Conservation (phyloP, 2,329 filamentous ascomycete species). For the Elsinoe ampelina region DNA sequence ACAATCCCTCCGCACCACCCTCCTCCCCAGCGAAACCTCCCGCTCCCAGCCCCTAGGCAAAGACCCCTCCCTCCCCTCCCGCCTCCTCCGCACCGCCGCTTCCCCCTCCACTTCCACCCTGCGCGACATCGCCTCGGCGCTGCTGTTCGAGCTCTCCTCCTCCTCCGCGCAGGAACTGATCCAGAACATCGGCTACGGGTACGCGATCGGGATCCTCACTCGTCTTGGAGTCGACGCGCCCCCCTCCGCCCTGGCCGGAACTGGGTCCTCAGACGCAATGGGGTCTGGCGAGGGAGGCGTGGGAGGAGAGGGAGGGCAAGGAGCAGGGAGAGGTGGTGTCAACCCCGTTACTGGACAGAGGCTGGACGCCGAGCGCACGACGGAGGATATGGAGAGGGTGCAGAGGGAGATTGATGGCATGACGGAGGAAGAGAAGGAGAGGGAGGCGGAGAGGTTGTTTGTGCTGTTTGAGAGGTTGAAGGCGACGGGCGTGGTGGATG, state of each 20-base stretch:
- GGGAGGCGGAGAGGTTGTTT: slow-evolving; percentile 81
- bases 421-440: slow-evolving; percentile 84
- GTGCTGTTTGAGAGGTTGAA: slow-evolving; percentile 85
- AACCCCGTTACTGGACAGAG: slow-evolving; percentile 87
- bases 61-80: slow-evolving; percentile 63
- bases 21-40: slow-evolving; percentile 71
- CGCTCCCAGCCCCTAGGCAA: slow-evolving; percentile 68
- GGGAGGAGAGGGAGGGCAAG: too few relatives aligned
- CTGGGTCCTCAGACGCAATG: slow-evolving; percentile 27
- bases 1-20: slow-evolving; percentile 51
- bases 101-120: slow-evolving; percentile 63
- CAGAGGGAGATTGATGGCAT: slow-evolving; percentile 58
- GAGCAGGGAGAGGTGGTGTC: slow-evolving; percentile 32
- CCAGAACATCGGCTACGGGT: slow-evolving; percentile 88
- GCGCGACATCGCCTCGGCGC: slow-evolving; percentile 61
- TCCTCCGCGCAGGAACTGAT: slow-evolving; percentile 73
- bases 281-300: slow-evolving; percentile 17
- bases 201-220: slow-evolving; percentile 81
- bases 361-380: slow-evolving; percentile 22
- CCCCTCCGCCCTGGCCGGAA: slow-evolving; percentile 17
- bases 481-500: slow-evolving; percentile 64
- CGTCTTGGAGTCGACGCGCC: slow-evolving; percentile 74
- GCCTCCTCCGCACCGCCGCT: slow-evolving; percentile 67
- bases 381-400: slow-evolving; percentile 56
- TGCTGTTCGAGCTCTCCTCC: slow-evolving; percentile 81